A percentile compares a stretch with the other conserved stretches of the same genome.
phyloP scores from a whole-genome alignment of 305 asterid genomes.

The Ajuga reptans region DNA sequence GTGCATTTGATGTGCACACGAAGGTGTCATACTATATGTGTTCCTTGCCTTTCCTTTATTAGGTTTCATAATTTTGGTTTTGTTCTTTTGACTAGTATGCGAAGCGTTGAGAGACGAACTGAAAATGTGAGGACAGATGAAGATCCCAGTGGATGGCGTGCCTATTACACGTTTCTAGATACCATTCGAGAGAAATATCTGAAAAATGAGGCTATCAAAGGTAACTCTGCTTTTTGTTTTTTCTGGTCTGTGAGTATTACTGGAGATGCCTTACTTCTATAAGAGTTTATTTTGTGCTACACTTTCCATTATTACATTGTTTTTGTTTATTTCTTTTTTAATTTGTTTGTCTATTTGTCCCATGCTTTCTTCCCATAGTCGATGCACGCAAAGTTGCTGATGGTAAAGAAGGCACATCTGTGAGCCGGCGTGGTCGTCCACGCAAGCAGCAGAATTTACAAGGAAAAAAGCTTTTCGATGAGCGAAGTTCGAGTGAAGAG shows the following conservation, averaged over 20 bases:
- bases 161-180: slow-evolving; percentile 57
- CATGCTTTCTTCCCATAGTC: slow-evolving; percentile 6
- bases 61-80: not conserved
- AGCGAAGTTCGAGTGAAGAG: slow-evolving; percentile 66
- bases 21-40: not conserved
- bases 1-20: not conserved
- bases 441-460: slow-evolving; percentile 53
- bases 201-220: slow-evolving; percentile 66
- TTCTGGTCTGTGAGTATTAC: not conserved
- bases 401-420: slow-evolving; percentile 44
- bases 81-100: slow-evolving; percentile 38
- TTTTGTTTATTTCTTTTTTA: not conserved
- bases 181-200: slow-evolving; percentile 65
- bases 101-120: slow-evolving; percentile 56
- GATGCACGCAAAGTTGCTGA: slow-evolving; percentile 37
- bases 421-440: slow-evolving; percentile 74
- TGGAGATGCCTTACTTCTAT: not conserved
- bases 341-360: not conserved
- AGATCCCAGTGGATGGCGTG: slow-evolving; percentile 92
- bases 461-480: slow-evolving; percentile 62
- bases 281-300: not conserved
- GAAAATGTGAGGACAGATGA: slow-evolving; percentile 63
- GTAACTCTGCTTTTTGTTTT: slow-evolving; percentile 29
- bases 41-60: not conserved
- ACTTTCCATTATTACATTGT: not conserved